Conservation (phyloP, 164 flowering plant genomes). For the Brasenia schreberi region DNA sequence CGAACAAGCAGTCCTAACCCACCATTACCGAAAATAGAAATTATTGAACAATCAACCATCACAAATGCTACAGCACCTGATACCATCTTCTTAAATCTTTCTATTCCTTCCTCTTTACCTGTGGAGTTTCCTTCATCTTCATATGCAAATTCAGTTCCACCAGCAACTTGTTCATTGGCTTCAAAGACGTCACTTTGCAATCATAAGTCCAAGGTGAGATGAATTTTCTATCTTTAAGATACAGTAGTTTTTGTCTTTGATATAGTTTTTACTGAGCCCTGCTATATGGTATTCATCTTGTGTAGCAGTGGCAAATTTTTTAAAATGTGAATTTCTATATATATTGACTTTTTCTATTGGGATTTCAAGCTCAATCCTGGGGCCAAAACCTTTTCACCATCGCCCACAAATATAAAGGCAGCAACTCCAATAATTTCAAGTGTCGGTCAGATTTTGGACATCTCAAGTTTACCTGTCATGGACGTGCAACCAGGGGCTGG, state of each 20-base stretch:
- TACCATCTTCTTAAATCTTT: slow-evolving; percentile 11
- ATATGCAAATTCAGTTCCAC: slow-evolving; percentile 11
- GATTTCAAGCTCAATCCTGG: slow-evolving; percentile 81
- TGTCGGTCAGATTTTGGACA: slow-evolving; percentile 30
- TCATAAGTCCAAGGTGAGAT: slow-evolving; percentile 33
- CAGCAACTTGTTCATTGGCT: slow-evolving; percentile 17
- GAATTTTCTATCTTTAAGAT: neutral
- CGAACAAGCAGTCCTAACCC: slow-evolving; percentile 13
- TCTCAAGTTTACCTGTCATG: slow-evolving; percentile 28
- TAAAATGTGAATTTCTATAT: too few relatives aligned
- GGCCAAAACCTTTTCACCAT: slow-evolving; percentile 68
- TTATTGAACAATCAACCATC: slow-evolving; percentile 14
- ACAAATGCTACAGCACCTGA: slow-evolving; percentile 9
- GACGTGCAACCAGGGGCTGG: slow-evolving; percentile 36
- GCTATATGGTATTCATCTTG: neutral
- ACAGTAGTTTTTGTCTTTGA: neutral
- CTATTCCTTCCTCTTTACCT: slow-evolving; percentile 13
- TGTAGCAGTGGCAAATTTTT: neutral
- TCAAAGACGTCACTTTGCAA: slow-evolving; percentile 17
- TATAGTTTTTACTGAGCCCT: neutral
- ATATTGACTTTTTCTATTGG: slow-evolving; percentile 12
- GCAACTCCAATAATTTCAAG: slow-evolving; percentile 22
- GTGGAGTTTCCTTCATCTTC: slow-evolving; percentile 15
- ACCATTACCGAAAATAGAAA: slow-evolving; percentile 11
- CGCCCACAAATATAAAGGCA: slow-evolving; percentile 24